Conservation (phyloP, 345 rosid species). For the Lenwebbia sp. region DNA sequence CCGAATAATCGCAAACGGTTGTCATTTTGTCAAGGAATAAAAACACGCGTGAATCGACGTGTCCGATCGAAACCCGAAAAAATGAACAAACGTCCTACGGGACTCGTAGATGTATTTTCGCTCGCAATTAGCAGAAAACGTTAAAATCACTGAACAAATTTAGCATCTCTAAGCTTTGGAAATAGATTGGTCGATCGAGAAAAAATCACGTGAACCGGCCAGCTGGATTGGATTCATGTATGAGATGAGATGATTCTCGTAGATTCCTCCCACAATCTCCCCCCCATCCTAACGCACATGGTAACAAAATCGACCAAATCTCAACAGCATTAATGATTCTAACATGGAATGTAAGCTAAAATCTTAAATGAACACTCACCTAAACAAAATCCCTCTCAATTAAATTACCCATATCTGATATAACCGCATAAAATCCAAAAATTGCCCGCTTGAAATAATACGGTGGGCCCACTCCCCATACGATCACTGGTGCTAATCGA, state of each 20-base stretch:
- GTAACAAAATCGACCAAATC: background rate
- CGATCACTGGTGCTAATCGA: background rate
- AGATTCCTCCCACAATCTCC: background rate
- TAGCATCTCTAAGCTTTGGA: no score
- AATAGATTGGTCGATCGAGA: no score
- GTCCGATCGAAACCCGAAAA: background rate
- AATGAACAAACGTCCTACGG: no score
- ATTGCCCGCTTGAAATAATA: background rate
- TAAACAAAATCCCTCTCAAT: background rate
- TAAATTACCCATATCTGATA: background rate
- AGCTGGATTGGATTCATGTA: background rate
- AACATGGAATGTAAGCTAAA: background rate
- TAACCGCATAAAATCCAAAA: background rate
- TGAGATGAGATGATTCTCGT: background rate
- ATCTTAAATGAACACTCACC: background rate
- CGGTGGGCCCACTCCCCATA: background rate
- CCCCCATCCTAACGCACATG: background rate
- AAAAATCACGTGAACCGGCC: background rate
- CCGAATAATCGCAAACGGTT: rapidly evolving
- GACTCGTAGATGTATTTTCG: no score
- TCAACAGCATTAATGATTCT: background rate
- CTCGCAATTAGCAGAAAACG: no score
- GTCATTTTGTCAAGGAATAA: background rate
- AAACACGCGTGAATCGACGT: rapidly evolving
- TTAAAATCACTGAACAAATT: no score